Base-by-base conservation (phyloP, 1,284 basidiomycete genomes). In the Ceratobasidium sp. region DNA sequence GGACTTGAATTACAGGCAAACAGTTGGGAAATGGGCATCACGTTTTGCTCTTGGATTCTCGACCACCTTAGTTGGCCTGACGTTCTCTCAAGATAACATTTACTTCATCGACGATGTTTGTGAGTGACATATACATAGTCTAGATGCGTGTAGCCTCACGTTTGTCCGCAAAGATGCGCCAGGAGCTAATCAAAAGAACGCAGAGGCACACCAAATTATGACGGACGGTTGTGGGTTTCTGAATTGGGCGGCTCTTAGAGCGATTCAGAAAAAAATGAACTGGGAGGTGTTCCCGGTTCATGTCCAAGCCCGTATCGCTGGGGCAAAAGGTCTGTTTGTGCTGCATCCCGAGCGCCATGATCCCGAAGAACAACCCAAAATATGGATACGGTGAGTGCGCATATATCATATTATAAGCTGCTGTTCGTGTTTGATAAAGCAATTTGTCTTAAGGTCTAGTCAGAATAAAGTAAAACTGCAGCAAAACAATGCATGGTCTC, bases 171-270 rank as follows among this genome's bases (percentile, higher is more conserved):
- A 46, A 46, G 64, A 66, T 23, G 68, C 78, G 13, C 62, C 64
- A 26, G 50, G 46, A n/a, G 38, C 46, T 50, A n/a, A 50, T 28
- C 70, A 3, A 9, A 46, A 15, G 17, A 26, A 13, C 59, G 20
- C 40, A 50, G 42, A 2, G 44, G 46, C 42, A 1, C 64, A 66
- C 20, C 28, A 79, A 15, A 54, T 77, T 15, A 77, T 79, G 78
- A 79, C 66, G 10, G 78, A 79, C 38, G 78, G 78, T 2, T 79
- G 78, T 66, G 78, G 78, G 33, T 61, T 57, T 13, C 57, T 79
- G 17, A 79, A 77, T 42, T 44, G 46, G 4, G 44, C 78, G 1
- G 78, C 78, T 2, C 50, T 79, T 2, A 57, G 42, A n/a, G 40
- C 59, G 12, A 79, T 79, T 10, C 64, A 79, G 33, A 33, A 50